Evolutionary conservation across 208 protist species (phyloP).

Genomic region (Angomonas ambiguus): DNA sequence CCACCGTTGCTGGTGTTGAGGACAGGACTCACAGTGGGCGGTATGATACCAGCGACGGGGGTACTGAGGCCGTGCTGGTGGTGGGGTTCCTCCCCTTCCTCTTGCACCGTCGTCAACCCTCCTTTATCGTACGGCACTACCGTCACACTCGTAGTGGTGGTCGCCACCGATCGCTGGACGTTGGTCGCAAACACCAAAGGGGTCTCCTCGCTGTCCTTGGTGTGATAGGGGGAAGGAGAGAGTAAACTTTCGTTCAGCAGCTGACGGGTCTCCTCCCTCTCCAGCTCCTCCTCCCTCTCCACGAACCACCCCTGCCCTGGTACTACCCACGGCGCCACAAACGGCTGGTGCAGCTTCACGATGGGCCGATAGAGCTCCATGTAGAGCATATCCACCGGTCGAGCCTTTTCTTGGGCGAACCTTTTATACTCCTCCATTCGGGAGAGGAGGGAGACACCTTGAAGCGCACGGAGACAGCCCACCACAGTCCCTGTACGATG

Average conservation of each 20-base stretch:
- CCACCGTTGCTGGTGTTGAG: neutral
- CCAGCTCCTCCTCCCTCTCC: conserved; percentile 46
- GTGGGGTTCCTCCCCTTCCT: no score
- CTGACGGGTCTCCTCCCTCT: conserved; percentile 54
- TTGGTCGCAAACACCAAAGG: neutral
- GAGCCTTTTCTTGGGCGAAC: conserved; percentile 93
- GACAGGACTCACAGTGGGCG: no score
- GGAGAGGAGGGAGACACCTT: conserved; percentile 95
- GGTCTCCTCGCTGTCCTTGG: neutral
- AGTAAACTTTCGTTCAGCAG: conserved; percentile 51
- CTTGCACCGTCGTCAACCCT: neutral
- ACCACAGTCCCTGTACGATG: conserved; percentile 95
- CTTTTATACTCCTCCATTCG: conserved; percentile 96
- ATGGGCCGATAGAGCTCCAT: conserved; percentile 95
- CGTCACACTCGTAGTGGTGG: conserved; percentile 1
- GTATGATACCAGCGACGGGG: neutral
- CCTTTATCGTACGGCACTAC: neutral
- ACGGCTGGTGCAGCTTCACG: conserved; percentile 47
- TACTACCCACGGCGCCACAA: conserved; percentile 30
- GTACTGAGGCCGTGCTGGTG: no score
- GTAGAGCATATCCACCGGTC: conserved; percentile 95
- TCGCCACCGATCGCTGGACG: neutral
- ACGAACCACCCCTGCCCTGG: conserved; percentile 34
- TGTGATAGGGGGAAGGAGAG: conserved; percentile 21
- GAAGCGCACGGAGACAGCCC: conserved; percentile 88